Percentiles rank a stretch among this genome's conserved stretches.
phyloP scores from a whole-genome alignment of 768 basidiomycete genomes.

The Boletus rubescentipes region DNA sequence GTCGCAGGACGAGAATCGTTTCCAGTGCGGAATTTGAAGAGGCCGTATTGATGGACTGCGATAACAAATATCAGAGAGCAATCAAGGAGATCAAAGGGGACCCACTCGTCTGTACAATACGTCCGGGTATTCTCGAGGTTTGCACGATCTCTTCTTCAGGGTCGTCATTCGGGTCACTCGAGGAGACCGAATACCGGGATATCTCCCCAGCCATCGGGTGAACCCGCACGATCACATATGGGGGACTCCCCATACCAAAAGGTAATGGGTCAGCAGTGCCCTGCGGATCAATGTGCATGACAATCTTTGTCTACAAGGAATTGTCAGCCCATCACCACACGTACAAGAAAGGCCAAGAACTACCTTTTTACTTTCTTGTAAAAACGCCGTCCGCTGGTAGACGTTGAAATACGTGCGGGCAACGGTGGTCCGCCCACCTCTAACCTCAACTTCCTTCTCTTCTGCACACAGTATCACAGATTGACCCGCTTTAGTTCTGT shows the following conservation, averaged over 20 bases:
- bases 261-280: constrained; percentile 77
- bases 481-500: constrained; percentile 69
- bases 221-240: constrained; percentile 77
- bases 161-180: constrained; percentile 71
- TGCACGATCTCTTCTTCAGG: constrained; percentile 83
- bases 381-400: constrained; percentile 77
- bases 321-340: constrained; percentile 7
- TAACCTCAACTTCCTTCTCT: constrained; percentile 74
- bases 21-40: constrained; percentile 85
- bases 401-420: constrained; percentile 90
- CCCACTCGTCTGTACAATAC: constrained; percentile 82
- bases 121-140: constrained; percentile 66
- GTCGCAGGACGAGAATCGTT: constrained; percentile 80
- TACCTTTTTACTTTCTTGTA: constrained; percentile 81
- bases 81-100: constrained; percentile 7
- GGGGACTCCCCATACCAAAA: constrained; percentile 66
- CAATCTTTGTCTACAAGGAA: constrained; percentile 70
- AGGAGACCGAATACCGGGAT: constrained; percentile 74
- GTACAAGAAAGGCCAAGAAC: constrained; percentile 5
- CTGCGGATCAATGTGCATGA: constrained; percentile 79
- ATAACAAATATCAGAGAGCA: neutral
- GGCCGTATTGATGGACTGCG: constrained; percentile 81
- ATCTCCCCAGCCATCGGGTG: constrained; percentile 84
- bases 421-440: constrained; percentile 55
- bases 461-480: constrained; percentile 70